Evolutionary conservation across 345 rosid species (phyloP).

Genomic region (Pelargonium nanum): DNA sequence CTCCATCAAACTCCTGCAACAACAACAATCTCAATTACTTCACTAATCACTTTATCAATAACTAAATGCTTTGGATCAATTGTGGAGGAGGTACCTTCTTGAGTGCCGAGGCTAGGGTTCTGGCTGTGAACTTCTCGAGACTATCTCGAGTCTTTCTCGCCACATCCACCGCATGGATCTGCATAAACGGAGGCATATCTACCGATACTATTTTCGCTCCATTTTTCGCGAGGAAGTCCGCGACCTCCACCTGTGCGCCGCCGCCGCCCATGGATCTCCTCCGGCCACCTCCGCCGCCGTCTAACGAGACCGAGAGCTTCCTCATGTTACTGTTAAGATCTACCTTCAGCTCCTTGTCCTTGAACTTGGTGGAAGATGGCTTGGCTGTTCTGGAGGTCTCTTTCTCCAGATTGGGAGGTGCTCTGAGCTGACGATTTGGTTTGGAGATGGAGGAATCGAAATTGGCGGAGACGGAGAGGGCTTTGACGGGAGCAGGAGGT

Average conservation of each 20-base stretch:
- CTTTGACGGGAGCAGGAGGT: conserved; percentile 17
- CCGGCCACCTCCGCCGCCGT: conserved; percentile 20
- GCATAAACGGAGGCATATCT: conserved; percentile 79
- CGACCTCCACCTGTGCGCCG: conserved; percentile 40
- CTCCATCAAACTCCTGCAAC: conserved; percentile 49
- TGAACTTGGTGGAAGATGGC: conserved; percentile 6
- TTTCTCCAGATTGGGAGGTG: conserved; percentile 5
- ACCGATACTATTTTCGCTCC: conserved; percentile 59
- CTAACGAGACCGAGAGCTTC: conserved; percentile 24
- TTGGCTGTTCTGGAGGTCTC: conserved; percentile 7
- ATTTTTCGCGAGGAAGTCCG: conserved; percentile 41
- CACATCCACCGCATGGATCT: conserved; percentile 65
- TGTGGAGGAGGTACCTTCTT: too few species aligned
- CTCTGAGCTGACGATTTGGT: conserved; percentile 12
- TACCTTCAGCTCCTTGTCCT: conserved; percentile 11
- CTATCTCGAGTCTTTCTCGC: conserved; percentile 59
- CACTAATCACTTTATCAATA: neutral
- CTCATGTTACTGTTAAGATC: conserved; percentile 17
- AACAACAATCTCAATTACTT: conserved; percentile 2
- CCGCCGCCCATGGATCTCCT: conserved; percentile 45
- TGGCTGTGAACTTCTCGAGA: conserved; percentile 61
- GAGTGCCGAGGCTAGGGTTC: conserved; percentile 49
- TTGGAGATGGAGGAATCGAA: conserved; percentile 27
- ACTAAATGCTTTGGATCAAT: too few species aligned
- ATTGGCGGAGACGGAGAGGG: conserved; percentile 44